These are phyloP conservation scores for maize (Zea mays) DNA, from an alignment of 176 grass and related monocot species.

Conservation along the genomic window DNA sequence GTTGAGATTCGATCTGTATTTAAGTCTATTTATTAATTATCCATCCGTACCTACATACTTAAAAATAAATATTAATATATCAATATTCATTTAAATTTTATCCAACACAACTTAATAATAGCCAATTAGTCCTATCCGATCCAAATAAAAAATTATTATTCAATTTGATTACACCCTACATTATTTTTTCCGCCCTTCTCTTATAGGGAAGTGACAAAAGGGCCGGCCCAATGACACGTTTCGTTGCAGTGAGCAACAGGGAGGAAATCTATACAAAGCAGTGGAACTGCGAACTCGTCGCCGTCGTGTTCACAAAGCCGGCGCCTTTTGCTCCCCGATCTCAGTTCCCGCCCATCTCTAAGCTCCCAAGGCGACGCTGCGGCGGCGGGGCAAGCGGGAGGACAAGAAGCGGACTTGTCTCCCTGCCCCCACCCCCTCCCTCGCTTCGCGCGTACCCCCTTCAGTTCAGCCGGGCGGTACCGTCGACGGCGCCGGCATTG, in stretches of 20 bases:
- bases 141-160: no score
- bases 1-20: no score
- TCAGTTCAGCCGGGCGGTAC: not conserved
- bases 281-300: not conserved
- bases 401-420: not conserved
- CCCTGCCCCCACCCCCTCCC: not conserved
- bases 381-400: not conserved
- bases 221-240: not conserved
- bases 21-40: no score
- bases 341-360: not conserved
- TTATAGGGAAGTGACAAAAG: not conserved
- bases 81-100: no score
- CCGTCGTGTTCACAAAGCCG: not conserved
- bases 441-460: not conserved
- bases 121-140: no score
- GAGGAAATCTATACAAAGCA: not conserved
- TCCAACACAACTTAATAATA: no score
- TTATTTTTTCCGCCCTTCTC: no score
- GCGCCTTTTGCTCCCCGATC: not conserved
- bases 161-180: no score
- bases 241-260: not conserved
- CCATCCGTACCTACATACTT: no score
- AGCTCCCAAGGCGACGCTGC: not conserved
- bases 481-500: conserved; percentile 13
- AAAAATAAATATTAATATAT: no score